phyloP scores from a whole-genome alignment of 257 asterid genomes.

The Salvia splendens region DNA sequence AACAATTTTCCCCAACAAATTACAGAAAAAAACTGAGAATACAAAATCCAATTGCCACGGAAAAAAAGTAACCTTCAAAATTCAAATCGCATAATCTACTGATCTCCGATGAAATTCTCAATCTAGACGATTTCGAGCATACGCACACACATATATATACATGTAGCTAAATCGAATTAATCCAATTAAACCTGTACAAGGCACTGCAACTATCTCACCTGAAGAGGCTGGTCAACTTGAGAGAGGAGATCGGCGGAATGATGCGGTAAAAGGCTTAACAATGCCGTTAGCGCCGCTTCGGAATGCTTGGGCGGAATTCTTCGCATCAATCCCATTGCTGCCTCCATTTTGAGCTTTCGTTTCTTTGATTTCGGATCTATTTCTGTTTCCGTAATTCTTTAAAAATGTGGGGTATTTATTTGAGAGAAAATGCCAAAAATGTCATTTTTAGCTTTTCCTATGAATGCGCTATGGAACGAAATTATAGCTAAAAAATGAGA shows the following conservation, averaged over 20 bases:
- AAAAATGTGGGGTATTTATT: neutral
- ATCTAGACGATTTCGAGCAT: neutral
- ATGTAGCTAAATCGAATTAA: neutral
- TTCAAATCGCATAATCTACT: neutral
- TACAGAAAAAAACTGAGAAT: no score
- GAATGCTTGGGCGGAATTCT: constrained; percentile 89
- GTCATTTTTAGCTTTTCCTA: neutral
- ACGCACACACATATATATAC: neutral
- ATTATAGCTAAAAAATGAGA: no score
- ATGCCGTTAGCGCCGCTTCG: constrained; percentile 86
- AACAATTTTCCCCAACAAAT: neutral
- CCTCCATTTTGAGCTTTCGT: constrained; percentile 54
- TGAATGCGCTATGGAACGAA: neutral
- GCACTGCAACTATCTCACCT: constrained; percentile 43
- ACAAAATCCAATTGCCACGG: no score
- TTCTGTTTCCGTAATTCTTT: neutral
- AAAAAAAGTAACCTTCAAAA: neutral
- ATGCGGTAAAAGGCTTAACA: constrained; percentile 82
- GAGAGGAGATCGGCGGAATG: constrained; percentile 97
- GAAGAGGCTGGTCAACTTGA: constrained; percentile 96
- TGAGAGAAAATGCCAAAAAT: neutral
- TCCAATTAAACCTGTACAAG: neutral
- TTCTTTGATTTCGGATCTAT: neutral
- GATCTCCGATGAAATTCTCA: neutral
- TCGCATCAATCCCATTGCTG: constrained; percentile 98